Evolutionary conservation across 257 asterid species (phyloP).

Genomic region (Sherardia arvensis): DNA sequence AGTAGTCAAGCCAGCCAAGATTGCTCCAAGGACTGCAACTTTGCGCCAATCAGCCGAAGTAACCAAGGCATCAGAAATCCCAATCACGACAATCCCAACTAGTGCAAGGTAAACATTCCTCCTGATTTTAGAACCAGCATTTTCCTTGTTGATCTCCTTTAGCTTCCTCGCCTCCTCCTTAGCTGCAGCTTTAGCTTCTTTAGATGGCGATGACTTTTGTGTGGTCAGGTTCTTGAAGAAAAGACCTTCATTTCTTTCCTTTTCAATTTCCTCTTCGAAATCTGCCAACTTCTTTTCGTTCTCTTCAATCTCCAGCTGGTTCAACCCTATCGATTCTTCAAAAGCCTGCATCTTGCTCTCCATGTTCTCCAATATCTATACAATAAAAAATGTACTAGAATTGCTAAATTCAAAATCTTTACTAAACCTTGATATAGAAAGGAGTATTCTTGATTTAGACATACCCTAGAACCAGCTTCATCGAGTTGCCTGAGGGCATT

Average conservation of each 20-base stretch:
- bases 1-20: slow-evolving; percentile 65
- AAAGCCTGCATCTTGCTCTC: slow-evolving; percentile 80
- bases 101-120: slow-evolving; percentile 66
- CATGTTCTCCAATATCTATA: slow-evolving; percentile 78
- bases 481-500: slow-evolving; percentile 77
- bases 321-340: slow-evolving; percentile 69
- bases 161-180: slow-evolving; percentile 58
- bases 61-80: slow-evolving; percentile 45
- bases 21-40: slow-evolving; percentile 52
- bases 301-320: slow-evolving; percentile 59
- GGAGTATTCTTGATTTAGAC: slow-evolving; percentile 6
- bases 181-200: slow-evolving; percentile 33
- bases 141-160: slow-evolving; percentile 38
- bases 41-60: slow-evolving; percentile 61
- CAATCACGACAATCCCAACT: slow-evolving; percentile 50
- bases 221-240: slow-evolving; percentile 64
- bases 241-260: slow-evolving; percentile 71
- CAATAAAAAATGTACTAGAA: slow-evolving; percentile 25
- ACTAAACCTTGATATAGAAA: not conserved
- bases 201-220: slow-evolving; percentile 41
- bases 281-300: slow-evolving; percentile 47
- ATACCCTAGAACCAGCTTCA: slow-evolving; percentile 75
- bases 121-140: slow-evolving; percentile 54
- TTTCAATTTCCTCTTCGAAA: slow-evolving; percentile 50
- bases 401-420: too few relatives aligned